Base-by-base conservation (phyloP, 2,329 filamentous ascomycete genomes). In the Pseudonectria buxi region DNA sequence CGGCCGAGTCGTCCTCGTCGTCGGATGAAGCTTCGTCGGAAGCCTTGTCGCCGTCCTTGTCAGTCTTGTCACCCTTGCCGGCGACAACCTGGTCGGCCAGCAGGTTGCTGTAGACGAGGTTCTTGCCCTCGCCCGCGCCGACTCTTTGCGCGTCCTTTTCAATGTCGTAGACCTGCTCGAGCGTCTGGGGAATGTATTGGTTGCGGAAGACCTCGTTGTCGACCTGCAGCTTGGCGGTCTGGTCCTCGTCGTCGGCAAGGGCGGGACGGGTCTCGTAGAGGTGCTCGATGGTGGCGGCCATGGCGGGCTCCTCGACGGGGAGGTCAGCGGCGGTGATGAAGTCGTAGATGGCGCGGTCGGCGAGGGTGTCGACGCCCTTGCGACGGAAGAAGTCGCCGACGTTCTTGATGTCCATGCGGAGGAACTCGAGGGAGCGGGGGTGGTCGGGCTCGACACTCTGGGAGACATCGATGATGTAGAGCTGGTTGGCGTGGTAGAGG, bases 351-450 rank as follows among this genome's bases (percentile, higher is more conserved):
- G 74, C 68, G 24, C 83, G 78, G 59, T 96, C 90, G 2, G 81
- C 66, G 3, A 98, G 70, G 0, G 78, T 83, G 42, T 94, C 80
- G 2, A 96, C 87, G 27, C 83, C 83, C 58, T 95, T 83, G 14
- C 85, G 76, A 22, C 80, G 72, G 76, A 96, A 98, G 64, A 94
- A 98, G 59, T 94, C 87, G 14, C 80, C 83, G 2, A 94, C 79
- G 56, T 98, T 98, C 71, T 95, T 96, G 63, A 98, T 88, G 57
- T 98, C 92, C 89, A 95, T 96, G 24, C 92, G 81, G 51, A 98
- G 63, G 57, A 98, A 98, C 58, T 96, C 90, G 22, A 94, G 72
- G 3, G 86, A 90, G 39, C 86, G 77, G 0, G 92, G 92, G 60
- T 98, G 92, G 51, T 96, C 90, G 49, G 94, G 89, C 67, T 96